Conservation (phyloP, 306 rosid species). For the Fragaria vesca region DNA sequence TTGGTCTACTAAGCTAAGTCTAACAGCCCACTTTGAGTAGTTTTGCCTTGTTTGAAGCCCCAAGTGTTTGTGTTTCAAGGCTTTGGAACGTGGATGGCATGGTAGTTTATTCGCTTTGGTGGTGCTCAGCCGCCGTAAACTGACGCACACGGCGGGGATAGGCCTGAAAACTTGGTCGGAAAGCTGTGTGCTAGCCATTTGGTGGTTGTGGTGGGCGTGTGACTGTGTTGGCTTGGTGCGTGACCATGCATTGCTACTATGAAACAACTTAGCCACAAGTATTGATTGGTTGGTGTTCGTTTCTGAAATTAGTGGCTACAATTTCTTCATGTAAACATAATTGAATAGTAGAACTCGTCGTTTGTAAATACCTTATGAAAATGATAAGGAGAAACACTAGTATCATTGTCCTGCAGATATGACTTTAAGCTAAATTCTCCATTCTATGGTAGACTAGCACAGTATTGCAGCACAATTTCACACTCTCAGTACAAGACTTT, state of each 20-base stretch:
- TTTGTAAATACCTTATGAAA: not conserved
- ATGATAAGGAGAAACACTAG: not conserved
- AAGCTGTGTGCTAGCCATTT: slow-evolving; percentile 49
- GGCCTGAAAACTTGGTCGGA: slow-evolving; percentile 40
- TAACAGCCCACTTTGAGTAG: slow-evolving; percentile 46
- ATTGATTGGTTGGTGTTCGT: slow-evolving; percentile 18
- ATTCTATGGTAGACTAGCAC: too few species aligned
- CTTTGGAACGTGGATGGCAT: slow-evolving; percentile 12
- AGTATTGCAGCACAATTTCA: too few species aligned
- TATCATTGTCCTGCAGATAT: not conserved
- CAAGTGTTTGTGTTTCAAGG: slow-evolving; percentile 18
- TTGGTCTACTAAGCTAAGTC: slow-evolving; percentile 61
- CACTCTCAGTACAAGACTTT: too few species aligned
- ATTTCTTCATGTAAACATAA: not conserved
- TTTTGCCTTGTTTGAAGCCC: slow-evolving; percentile 13
- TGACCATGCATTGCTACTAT: not conserved
- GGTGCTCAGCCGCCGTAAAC: slow-evolving; percentile 31
- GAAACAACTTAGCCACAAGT: slow-evolving; percentile 28
- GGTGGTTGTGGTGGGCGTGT: not conserved
- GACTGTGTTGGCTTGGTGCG: not conserved
- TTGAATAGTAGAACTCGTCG: not conserved
- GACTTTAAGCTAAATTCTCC: too few species aligned
- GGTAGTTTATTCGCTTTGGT: slow-evolving; percentile 17
- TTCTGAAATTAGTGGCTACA: not conserved
- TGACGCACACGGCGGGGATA: slow-evolving; percentile 32